phyloP scores from a whole-genome alignment of 179 eudicot genomes.

The Spergularia azorica region DNA sequence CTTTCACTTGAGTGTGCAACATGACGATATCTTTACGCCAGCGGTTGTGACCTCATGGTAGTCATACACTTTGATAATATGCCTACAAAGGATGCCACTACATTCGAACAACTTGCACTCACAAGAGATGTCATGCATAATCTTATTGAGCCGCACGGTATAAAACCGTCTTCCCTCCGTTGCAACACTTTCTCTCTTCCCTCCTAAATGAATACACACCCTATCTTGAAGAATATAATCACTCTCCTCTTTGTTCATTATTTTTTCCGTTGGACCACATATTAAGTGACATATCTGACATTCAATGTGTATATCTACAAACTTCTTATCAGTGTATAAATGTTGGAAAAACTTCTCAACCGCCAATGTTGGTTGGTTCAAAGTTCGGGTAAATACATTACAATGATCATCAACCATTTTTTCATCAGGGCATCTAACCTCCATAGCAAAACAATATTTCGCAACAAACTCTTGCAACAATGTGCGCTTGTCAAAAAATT shows the following conservation, averaged over 20 bases:
- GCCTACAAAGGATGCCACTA: constrained; percentile 7
- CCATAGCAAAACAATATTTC: background rate
- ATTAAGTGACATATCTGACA: too few relatives aligned
- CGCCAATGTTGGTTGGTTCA: background rate
- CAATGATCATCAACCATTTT: background rate
- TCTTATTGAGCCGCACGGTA: background rate
- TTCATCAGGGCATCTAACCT: background rate
- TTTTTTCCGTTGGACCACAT: too few relatives aligned
- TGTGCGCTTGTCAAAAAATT: background rate
- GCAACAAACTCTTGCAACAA: background rate
- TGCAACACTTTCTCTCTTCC: background rate
- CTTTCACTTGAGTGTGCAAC: constrained; percentile 4
- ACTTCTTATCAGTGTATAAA: background rate
- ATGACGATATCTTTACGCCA: background rate
- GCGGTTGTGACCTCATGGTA: background rate
- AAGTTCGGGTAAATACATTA: background rate
- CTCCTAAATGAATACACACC: background rate
- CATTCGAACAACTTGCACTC: constrained; percentile 8
- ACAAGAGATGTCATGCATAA: background rate
- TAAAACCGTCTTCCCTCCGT: background rate
- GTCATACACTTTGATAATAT: background rate
- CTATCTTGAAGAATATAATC: too few relatives aligned
- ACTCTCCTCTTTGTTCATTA: too few relatives aligned
- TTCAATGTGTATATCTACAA: background rate
- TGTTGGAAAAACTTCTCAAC: background rate